Conservation (phyloP, 192 early-diverging fungal genomes). For the Coemansia guatemalensis region DNA sequence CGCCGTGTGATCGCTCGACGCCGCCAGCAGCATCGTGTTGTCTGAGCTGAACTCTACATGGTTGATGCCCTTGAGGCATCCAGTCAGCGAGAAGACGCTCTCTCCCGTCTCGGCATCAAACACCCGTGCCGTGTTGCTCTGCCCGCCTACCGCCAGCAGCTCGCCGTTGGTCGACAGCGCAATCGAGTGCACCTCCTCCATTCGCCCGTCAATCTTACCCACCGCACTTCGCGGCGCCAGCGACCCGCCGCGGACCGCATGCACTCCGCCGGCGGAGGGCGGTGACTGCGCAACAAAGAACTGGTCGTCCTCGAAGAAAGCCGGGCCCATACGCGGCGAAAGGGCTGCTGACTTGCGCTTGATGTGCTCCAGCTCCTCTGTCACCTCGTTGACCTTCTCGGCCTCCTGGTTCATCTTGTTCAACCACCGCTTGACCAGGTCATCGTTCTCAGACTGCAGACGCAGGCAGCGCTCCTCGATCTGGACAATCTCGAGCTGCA, state of each 20-base stretch:
- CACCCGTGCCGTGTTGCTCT: conserved; percentile 78
- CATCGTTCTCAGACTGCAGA: conserved; percentile 79
- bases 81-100: conserved; percentile 62
- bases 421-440: conserved; percentile 88
- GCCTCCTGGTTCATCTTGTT: conserved; percentile 89
- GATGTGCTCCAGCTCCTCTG: conserved; percentile 81
- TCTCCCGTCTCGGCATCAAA: conserved; percentile 75
- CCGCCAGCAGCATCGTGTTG: conserved; percentile 56
- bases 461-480: conserved; percentile 63
- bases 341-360: conserved; percentile 45
- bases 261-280: conserved; percentile 14
- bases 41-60: conserved; percentile 61
- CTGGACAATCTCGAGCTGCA: conserved; percentile 88
- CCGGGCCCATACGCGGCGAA: conserved; percentile 28
- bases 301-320: conserved; percentile 33
- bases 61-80: conserved; percentile 83
- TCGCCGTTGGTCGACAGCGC: conserved; percentile 65
- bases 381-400: conserved; percentile 91
- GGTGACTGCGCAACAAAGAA: conserved; percentile 32
- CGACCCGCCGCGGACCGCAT: conserved; percentile 26
- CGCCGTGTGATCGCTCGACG: conserved; percentile 88
- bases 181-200: conserved; percentile 80
- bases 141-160: conserved; percentile 76
- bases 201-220: conserved; percentile 46
- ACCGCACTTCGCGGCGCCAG: conserved; percentile 37